These are phyloP conservation scores for Pseudozyma sp. DNA, from an alignment of 1,284 basidiomycete genomes.

Conservation along the genomic window DNA sequence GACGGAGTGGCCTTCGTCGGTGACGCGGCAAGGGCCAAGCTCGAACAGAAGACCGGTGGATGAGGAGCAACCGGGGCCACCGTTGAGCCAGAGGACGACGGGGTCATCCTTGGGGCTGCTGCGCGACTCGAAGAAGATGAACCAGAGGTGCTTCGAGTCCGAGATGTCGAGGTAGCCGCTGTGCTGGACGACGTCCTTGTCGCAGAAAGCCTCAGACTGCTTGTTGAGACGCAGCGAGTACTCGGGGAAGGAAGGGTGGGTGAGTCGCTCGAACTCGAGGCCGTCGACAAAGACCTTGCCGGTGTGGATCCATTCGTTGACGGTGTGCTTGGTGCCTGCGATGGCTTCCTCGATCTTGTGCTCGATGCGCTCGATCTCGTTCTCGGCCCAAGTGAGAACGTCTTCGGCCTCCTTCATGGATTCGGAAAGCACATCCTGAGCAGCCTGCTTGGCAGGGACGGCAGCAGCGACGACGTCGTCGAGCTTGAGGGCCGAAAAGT, in stretches of 20 bases:
- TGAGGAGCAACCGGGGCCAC: constrained; percentile 75
- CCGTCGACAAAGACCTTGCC: constrained; percentile 70
- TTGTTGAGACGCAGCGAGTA: constrained; percentile 76
- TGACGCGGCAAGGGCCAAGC: constrained; percentile 84
- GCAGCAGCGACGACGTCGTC: constrained; percentile 27
- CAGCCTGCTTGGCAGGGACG: constrained; percentile 70
- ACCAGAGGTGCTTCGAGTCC: constrained; percentile 86
- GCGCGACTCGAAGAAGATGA: constrained; percentile 88
- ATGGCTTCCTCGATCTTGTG: constrained; percentile 42
- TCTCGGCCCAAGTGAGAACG: constrained; percentile 67
- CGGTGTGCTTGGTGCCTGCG: constrained; percentile 38
- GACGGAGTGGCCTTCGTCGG: constrained; percentile 77
- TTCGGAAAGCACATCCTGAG: constrained; percentile 69
- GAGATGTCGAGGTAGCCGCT: constrained; percentile 86
- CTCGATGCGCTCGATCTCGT: constrained; percentile 51
- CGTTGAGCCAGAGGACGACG: constrained; percentile 88
- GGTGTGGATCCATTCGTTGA: constrained; percentile 51
- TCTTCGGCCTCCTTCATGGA: constrained; percentile 56
- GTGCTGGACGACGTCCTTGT: constrained; percentile 83
- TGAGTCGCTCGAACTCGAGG: constrained; percentile 75
- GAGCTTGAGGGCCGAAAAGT: constrained; percentile 49
- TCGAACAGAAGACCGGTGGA: constrained; percentile 77
- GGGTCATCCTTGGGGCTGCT: constrained; percentile 80
- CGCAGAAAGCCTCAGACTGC: constrained; percentile 74
- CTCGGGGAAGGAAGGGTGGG: constrained; percentile 77